A percentile compares a stretch with the other conserved stretches of the same genome.
These are phyloP conservation scores for Sonneratia caseolaris DNA, from an alignment of 345 rosid genomes.

Conservation along the genomic window DNA sequence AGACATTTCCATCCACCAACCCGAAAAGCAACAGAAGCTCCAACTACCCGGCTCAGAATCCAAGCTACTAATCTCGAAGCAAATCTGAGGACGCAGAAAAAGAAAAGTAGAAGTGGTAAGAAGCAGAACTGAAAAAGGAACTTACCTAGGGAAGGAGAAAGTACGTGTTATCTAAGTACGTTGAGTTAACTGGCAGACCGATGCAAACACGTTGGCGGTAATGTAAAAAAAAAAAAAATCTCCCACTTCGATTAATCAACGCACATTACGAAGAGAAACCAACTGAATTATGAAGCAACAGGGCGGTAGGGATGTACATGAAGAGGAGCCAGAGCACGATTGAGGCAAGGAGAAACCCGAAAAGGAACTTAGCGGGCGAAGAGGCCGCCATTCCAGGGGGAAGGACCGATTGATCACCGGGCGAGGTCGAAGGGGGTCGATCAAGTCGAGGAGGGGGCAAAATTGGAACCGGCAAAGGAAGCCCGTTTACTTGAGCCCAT, in stretches of 20 bases:
- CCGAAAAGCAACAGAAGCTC: constrained; percentile 75
- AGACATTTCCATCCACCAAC: constrained; percentile 94
- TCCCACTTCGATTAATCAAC: not conserved
- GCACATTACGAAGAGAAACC: not conserved
- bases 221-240: not conserved
- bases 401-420: not conserved
- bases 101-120: constrained; percentile 6
- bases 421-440: not conserved
- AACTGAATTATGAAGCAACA: not conserved
- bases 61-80: constrained; percentile 73
- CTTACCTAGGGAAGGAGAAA: not conserved
- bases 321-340: constrained; percentile 77
- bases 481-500: not conserved
- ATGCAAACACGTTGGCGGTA: not conserved
- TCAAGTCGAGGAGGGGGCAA: not conserved
- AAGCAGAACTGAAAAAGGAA: not conserved
- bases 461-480: not conserved
- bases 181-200: not conserved
- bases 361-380: constrained; percentile 86
- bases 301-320: constrained; percentile 42
- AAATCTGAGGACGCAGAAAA: constrained; percentile 32
- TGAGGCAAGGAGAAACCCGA: constrained; percentile 72
- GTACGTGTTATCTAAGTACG: not conserved
- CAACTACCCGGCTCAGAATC: constrained; percentile 64
- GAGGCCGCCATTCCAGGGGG: constrained; percentile 54